Base-by-base conservation (phyloP, 805 yeast genomes). In the Ogataea degrootiae region DNA sequence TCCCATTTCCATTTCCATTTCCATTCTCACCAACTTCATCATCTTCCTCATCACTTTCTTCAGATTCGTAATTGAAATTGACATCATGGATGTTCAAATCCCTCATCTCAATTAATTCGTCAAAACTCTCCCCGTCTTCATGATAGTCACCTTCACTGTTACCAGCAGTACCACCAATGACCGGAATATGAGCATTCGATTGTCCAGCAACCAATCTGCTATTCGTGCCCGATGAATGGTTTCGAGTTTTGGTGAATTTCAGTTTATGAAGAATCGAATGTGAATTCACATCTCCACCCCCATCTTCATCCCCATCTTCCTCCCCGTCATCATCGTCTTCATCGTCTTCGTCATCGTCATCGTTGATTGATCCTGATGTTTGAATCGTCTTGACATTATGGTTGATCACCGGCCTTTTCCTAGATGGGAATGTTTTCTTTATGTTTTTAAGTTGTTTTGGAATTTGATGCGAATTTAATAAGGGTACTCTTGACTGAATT, bases 331-430 rank as follows among this genome's bases (percentile, higher is more conserved):
- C 16, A 4, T 35, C 37, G 5, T 35, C 37, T 9, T 35, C 37
- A 35, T 17, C 31, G 39, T 37, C n/a, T n/a, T n/a, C 26, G 5
- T 37, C 29, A 16, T 36, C 26, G 22, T 21, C 26, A 11, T 12
- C 39, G 14, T 19, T 37, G 38, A n/a, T 37, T 38, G 19, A 34
- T 22, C 21, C 34, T 21, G 21, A 29, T 15, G 16, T 34, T 17
- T 47, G 42, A 26, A 46, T 46, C 7, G 51, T 42, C 23, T 37
- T 52, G n/a, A 50, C 17, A 15, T 42, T 39, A 40, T 52, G 56
- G 22, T 50, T 45, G 19, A 47, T 41, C 7, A 51, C 53, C 15
- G 44, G 35, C 15, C 43, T 42, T 23, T 42, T 48, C 41, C 42
- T 47, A 23, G 23, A 21, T 22, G 39, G 19, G 12, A 35, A 22